These are phyloP conservation scores for Aspergillus caelatus DNA, from an alignment of 2,329 filamentous ascomycete genomes.

Conservation along the genomic window DNA sequence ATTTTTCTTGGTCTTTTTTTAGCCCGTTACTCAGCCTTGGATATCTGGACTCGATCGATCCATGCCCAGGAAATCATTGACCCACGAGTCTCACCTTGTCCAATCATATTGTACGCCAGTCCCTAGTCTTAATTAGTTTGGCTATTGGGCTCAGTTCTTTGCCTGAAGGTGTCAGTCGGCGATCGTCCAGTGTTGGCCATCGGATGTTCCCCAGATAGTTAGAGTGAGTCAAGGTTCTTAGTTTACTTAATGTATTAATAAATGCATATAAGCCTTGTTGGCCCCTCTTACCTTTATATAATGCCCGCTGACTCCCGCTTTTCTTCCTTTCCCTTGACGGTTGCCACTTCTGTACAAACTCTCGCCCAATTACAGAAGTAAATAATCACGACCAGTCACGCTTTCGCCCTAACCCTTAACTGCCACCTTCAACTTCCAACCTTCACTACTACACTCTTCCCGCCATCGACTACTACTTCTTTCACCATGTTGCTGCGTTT, in stretches of 20 bases:
- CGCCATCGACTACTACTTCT: not conserved
- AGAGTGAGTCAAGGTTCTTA: not conserved
- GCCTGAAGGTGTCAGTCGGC: not conserved
- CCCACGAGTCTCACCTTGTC: not conserved
- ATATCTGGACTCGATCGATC: not conserved
- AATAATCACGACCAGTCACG: not conserved
- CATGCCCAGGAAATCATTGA: not conserved
- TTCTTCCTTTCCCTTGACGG: not conserved
- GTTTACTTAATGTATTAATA: not conserved
- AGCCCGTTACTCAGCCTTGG: not conserved
- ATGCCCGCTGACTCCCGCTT: not conserved
- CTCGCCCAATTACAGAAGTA: not conserved
- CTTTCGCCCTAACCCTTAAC: not conserved
- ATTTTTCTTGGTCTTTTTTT: not conserved
- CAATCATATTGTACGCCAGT: not conserved
- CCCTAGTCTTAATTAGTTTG: not conserved
- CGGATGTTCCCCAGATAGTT: conserved; percentile 3
- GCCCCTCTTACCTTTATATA: conserved; percentile 1
- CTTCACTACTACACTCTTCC: not conserved
- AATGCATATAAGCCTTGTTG: not conserved
- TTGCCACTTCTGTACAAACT: not conserved
- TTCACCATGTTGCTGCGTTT: conserved; percentile 19
- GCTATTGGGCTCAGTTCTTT: not conserved
- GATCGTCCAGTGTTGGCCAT: not conserved
- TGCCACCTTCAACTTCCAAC: not conserved